Percentiles rank a stretch among this genome's conserved stretches.
Evolutionary conservation across 495 filamentous ascomycete genomes (phyloP).

Genomic region (Lophiotrema nucula): DNA sequence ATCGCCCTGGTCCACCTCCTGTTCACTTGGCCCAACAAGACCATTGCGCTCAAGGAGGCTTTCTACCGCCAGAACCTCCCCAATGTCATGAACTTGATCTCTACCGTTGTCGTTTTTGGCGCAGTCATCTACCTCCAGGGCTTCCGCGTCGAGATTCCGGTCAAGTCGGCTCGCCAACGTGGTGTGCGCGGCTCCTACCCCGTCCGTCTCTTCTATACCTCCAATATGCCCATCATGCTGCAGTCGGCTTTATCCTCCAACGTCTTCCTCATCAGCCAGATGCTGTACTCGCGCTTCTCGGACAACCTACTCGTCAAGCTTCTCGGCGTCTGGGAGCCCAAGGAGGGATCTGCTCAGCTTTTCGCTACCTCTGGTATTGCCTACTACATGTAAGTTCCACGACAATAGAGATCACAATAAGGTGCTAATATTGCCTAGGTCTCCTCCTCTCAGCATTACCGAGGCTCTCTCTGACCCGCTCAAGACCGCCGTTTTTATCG

Average conservation of each 20-base stretch:
- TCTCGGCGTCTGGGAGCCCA: conserved; percentile 97
- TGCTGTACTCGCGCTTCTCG: conserved; percentile 97
- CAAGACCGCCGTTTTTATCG: conserved; percentile 92
- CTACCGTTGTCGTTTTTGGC: conserved; percentile 89
- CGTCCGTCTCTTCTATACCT: conserved; percentile 81
- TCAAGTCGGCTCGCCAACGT: conserved; percentile 98
- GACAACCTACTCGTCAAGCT: conserved; percentile 97
- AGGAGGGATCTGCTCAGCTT: conserved; percentile 93
- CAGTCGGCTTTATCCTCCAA: conserved; percentile 98
- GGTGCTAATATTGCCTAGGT: conserved; percentile 41
- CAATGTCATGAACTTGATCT: conserved; percentile 98
- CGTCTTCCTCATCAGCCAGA: conserved; percentile 97
- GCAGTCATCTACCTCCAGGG: conserved; percentile 99
- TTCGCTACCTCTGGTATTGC: conserved; percentile 87
- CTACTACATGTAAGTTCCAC: conserved; percentile 77
- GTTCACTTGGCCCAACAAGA: conserved; percentile 97
- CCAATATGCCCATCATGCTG: conserved; percentile 99
- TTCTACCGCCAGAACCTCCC: conserved; percentile 99
- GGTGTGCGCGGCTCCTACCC: conserved; percentile 86
- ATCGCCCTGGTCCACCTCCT: conserved; percentile 98
- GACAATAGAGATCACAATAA: background rate
- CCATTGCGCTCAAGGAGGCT: conserved; percentile 91
- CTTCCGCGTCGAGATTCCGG: conserved; percentile 99
- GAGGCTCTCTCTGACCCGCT: conserved; percentile 94
- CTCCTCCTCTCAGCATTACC: conserved; percentile 93